phyloP scores from a whole-genome alignment of 352 stramenopile species.

The Blastocystis sp. region DNA sequence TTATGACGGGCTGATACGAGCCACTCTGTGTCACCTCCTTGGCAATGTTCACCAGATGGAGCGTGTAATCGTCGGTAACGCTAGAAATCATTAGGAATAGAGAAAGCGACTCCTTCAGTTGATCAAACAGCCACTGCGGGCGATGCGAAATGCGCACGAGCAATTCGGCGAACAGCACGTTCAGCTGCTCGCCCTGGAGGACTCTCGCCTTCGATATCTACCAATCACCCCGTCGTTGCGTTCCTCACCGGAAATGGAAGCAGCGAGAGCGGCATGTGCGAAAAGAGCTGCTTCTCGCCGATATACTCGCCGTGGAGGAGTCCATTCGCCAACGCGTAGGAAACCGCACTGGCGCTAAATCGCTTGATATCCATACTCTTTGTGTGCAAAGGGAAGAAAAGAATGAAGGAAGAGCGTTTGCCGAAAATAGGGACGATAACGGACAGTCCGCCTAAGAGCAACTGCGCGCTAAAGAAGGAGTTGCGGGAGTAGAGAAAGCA shows the following conservation, averaged over 20 bases:
- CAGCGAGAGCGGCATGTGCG: slow-evolving; percentile 67
- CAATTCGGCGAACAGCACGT: slow-evolving; percentile 37
- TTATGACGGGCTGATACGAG: slow-evolving; percentile 81
- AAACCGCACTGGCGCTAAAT: slow-evolving; percentile 14
- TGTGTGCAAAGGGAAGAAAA: neutral
- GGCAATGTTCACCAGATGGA: slow-evolving; percentile 82
- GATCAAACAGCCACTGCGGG: slow-evolving; percentile 31
- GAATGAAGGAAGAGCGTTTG: neutral
- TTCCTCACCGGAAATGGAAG: slow-evolving; percentile 33
- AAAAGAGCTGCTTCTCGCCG: slow-evolving; percentile 34
- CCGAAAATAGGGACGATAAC: neutral
- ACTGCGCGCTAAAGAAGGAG: neutral
- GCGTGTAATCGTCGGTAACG: slow-evolving; percentile 83
- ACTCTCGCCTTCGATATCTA: slow-evolving; percentile 28
- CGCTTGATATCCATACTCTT: neutral
- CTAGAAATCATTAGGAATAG: neutral
- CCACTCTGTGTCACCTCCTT: slow-evolving; percentile 81
- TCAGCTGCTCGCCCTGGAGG: neutral
- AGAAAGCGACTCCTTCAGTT: slow-evolving; percentile 23
- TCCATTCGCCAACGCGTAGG: slow-evolving; percentile 64
- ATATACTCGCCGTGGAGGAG: slow-evolving; percentile 64
- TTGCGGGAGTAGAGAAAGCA: neutral
- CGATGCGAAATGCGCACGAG: slow-evolving; percentile 29
- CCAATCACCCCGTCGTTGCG: neutral
- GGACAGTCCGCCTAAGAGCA: neutral